Percentiles rank a stretch among this genome's conserved stretches.
Evolutionary conservation across 805 yeast species (phyloP).

Genomic region (Starmerella bombicola): DNA sequence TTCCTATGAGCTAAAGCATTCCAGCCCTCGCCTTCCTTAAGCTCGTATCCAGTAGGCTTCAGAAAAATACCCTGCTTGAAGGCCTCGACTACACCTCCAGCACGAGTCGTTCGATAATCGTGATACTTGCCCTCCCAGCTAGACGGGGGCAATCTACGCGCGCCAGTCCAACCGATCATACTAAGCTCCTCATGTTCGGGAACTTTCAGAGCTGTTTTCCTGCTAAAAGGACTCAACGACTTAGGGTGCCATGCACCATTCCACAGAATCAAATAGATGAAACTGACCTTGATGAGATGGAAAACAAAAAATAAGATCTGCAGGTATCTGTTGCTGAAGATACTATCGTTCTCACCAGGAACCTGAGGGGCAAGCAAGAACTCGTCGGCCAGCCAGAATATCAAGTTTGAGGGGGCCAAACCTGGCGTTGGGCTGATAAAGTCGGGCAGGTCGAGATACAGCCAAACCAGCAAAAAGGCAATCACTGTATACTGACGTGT

Average conservation of each 20-base stretch:
- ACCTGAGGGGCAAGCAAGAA: slow-evolving; percentile 30
- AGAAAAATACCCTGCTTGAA: slow-evolving; percentile 59
- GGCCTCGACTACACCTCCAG: slow-evolving; percentile 62
- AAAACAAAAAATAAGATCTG: slow-evolving; percentile 64
- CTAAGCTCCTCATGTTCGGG: slow-evolving; percentile 43
- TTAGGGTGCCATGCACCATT: slow-evolving; percentile 72
- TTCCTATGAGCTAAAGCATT: slow-evolving; percentile 17
- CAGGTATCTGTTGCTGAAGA: slow-evolving; percentile 36
- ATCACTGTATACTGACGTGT: slow-evolving; percentile 24
- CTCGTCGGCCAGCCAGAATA: slow-evolving; percentile 29
- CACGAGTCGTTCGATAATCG: slow-evolving; percentile 46
- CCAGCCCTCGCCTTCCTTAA: slow-evolving; percentile 76
- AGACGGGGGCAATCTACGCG: slow-evolving; percentile 56
- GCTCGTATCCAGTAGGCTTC: slow-evolving; percentile 43
- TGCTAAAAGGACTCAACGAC: slow-evolving; percentile 34
- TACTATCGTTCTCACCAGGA: slow-evolving; percentile 37
- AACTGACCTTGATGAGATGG: slow-evolving; percentile 50
- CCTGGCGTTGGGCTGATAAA: slow-evolving; percentile 87
- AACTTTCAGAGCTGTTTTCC: slow-evolving; percentile 2
- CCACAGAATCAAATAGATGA: slow-evolving; percentile 47
- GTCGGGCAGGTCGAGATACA: slow-evolving; percentile 89
- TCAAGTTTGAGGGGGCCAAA: slow-evolving; percentile 55
- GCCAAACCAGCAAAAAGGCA: slow-evolving; percentile 44
- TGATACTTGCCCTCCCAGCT: slow-evolving; percentile 63
- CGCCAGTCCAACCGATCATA: slow-evolving; percentile 88